These are phyloP conservation scores for Neurospora tetraspora DNA, from an alignment of 495 filamentous ascomycete genomes.

Conservation along the genomic window DNA sequence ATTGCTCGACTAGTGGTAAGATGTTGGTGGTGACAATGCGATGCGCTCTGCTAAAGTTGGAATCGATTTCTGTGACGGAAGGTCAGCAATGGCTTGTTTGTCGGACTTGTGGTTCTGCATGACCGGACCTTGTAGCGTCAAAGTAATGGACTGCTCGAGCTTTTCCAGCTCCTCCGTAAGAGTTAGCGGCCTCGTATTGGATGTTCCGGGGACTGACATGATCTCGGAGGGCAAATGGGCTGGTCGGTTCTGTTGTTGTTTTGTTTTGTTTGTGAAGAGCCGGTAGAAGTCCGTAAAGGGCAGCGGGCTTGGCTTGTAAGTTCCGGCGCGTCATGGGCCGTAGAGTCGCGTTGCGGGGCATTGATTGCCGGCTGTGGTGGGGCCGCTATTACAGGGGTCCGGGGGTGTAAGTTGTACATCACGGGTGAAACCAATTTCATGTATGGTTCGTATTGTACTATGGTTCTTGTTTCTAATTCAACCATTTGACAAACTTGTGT, in stretches of 20 bases:
- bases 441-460: not conserved
- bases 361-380: not conserved
- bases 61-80: slow-evolving; percentile 70
- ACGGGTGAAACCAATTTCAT: not conserved
- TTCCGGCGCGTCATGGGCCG: not conserved
- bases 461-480: not conserved
- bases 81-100: slow-evolving; percentile 3
- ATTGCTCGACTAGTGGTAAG: slow-evolving; percentile 89
- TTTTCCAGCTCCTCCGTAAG: slow-evolving; percentile 94
- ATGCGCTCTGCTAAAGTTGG: slow-evolving; percentile 95
- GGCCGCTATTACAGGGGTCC: not conserved
- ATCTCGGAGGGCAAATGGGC: not conserved
- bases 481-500: not conserved
- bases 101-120: not conserved
- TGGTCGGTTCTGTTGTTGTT: not conserved
- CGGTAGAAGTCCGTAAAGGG: not conserved
- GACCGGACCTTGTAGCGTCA: slow-evolving; percentile 77
- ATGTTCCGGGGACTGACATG: slow-evolving; percentile 36
- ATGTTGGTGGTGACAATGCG: slow-evolving; percentile 93
- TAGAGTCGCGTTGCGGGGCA: not conserved
- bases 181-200: slow-evolving; percentile 56
- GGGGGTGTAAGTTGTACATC: not conserved
- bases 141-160: slow-evolving; percentile 90
- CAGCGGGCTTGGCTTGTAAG: not conserved
- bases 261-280: not conserved